Base-by-base conservation (phyloP, 306 rosid genomes). In the Cucumis melo region DNA sequence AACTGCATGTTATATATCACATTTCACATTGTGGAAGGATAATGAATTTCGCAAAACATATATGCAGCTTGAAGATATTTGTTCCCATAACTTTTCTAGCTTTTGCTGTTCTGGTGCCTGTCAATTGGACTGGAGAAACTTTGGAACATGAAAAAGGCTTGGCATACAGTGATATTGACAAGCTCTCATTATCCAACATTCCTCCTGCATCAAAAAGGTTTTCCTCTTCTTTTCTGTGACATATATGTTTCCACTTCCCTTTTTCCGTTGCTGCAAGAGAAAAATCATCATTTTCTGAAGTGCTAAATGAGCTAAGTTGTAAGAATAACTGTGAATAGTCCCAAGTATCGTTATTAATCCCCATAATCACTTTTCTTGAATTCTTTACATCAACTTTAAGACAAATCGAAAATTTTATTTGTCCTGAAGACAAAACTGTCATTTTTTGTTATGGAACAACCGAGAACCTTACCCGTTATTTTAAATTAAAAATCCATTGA, bases 111-210 rank as follows among this genome's bases (percentile, higher is more conserved):
- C 84, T 93, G 93, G 92, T 91, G 75, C 98, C 98, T 21, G 86
- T 91, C 63, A 91, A 93, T 78, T 88, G 82, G 91, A 87, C 86
- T 0, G 92, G 93, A n/a, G 78, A 83, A 5, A 84, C 88, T 15
- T 71, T 93, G 84, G 83, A 82, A 19, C 32, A n/a, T 21, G 78
- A 60, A 58, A 85, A 88, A 46, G 80, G 72, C 60, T 83, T 91
- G 83, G 68, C 79, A 57, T 93, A 80, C 75, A 91, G 90, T 83
- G 10, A 84, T 78, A 88, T 91, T 20, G 98, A 93, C 86, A 93
- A 86, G 81, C 88, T 93, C 79, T 93, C 97, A 32, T 87, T 93
- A 85, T 93, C 97, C 72, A 93, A 93, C 75, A 65, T 91, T 83
- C 94, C 92, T 66, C 48, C 62, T 39, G 97, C 87, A 83, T 93